Base-by-base conservation (phyloP, 768 basidiomycete species). In the button mushroom (Agaricus bisporus) region DNA sequence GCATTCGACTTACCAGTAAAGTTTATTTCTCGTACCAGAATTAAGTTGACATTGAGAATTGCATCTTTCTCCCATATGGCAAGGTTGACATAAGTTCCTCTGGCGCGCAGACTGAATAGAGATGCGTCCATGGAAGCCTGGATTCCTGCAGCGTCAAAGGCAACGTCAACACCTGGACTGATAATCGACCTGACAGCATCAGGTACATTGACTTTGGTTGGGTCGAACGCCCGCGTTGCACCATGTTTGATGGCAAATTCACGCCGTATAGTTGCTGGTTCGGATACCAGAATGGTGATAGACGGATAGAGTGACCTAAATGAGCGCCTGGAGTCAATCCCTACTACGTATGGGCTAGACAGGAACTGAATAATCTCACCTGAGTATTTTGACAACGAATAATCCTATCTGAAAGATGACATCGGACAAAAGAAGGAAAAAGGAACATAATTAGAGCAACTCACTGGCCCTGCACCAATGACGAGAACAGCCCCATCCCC, bases 131-230 rank as follows among this genome's bases (percentile, higher is more conserved):
- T 50, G 41, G 69, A 67, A 12, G 63, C 62, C 56, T 75, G 72
- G 2, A 68, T 57, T 0, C 77, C 77, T 3, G 76, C 74, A 15
- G 75, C 74, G 42, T 80, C 78, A 57, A 76, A 77, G 4, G 68
- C 73, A 42, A 77, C 64, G 54, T 77, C 73, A 9, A 73, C 74
- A 22, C 77, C 77, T 3, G 58, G 39, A 11, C 64, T 64, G 29
- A 50, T 58, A 12, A 66, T 75, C 1, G 64, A 63, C 26, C 63
- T 55, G 18, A 63, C 46, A 5, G 66, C 63, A 1, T 60, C 62
- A 0, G 60, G 54, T 4, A 64, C 59, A 26, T 73, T 51, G 55
- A 71, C 64, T 15, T n/a, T 44, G 15, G 57, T 60, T 3, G 76
- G 75, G 47, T 77, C 66, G 57, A 73, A 58, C 5, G 67, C 66